Conservation (phyloP, 208 protist genomes). For the Angomonas desouzai region DNA sequence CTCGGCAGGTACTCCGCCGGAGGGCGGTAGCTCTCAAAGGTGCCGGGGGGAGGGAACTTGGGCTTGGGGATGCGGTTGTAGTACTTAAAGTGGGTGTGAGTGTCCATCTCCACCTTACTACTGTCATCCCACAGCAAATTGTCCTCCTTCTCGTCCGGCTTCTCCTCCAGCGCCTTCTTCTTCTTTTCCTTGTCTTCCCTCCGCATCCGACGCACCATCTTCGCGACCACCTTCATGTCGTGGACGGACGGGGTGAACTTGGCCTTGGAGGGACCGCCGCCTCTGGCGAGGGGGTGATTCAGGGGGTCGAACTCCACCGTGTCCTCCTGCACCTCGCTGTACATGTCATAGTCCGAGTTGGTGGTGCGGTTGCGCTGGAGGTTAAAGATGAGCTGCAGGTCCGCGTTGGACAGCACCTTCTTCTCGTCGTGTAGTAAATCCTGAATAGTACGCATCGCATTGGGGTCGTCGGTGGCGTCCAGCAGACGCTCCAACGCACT, state of each 20-base stretch:
- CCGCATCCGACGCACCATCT: conserved; percentile 84
- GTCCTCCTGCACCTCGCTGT: conserved; percentile 78
- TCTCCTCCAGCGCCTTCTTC: conserved; percentile 17
- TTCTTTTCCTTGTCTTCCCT: conserved; percentile 41
- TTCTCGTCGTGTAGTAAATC: conserved; percentile 89
- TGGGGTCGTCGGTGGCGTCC: conserved; percentile 90
- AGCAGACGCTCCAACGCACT: conserved; percentile 88
- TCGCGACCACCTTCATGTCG: conserved; percentile 90
- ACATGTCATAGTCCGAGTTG: conserved; percentile 88
- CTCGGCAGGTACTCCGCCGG: conserved; percentile 97
- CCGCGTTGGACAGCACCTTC: conserved; percentile 84
- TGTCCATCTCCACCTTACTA: conserved; percentile 80
- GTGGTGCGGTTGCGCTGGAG: conserved; percentile 89
- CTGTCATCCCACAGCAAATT: conserved; percentile 77
- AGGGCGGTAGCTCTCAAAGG: conserved; percentile 98
- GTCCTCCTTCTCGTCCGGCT: conserved; percentile 33
- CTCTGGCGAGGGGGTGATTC: conserved; percentile 88
- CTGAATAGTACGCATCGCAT: conserved; percentile 89
- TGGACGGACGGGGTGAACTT: conserved; percentile 78
- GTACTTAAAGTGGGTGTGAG: conserved; percentile 86
- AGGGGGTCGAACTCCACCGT: conserved; percentile 86
- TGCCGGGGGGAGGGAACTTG: conserved; percentile 83
- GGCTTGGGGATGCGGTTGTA: conserved; percentile 81
- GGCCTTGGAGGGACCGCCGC: conserved; percentile 77
- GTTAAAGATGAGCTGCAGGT: conserved; percentile 92